Evolutionary conservation across 192 early-diverging fungal species (phyloP), one percentile per base, ranked within the genome.

Genomic region (Pilobolus umbonatus): DNA sequence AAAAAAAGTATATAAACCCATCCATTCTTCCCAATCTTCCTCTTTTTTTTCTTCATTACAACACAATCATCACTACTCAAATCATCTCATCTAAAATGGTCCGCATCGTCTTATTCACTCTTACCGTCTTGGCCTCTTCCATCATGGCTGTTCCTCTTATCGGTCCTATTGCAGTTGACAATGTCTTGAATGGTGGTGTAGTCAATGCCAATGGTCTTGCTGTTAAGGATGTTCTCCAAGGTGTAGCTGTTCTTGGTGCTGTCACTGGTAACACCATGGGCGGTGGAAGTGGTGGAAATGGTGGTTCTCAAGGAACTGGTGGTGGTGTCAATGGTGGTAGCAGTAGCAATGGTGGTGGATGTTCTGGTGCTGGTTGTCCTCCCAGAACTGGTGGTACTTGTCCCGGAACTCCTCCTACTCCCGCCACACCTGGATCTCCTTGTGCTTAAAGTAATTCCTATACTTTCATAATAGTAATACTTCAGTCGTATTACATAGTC

Each of bases 11-110:
- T 6, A 6, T 10, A 12, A 22, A 22, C 47, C 15, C 5, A 47
- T 45, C 10, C 19, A 45, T 45, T 45, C 17, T 45, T 21, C n/a
- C 43, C 11, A n/a, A 45, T 21, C 10, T 22, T 10, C 22, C n/a
- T 44, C n/a, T 44, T 44, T 44, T 44, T 46, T 19, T 46, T 45
- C 21, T 53, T 35, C 51, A 31, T 35, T 12, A 21, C 34, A 22
- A 32, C 34, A 36, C 21, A 14, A 4, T 26, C 19, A 26, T 12
- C 9, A 1, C 36, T 12, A 38, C 36, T 38, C 36, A 38, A 38
- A 15, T 15, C 26, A 22, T 12, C 14, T 11, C 15, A 22, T 38
- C 7, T 19, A 54, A 25, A 8, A 54, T 54, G 52, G 52, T 54
- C 31, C 35, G 31, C 4, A 4, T 14, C 38, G 24, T 35, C 38